Percentiles rank a stretch among this genome's conserved stretches.
Evolutionary conservation across 495 filamentous ascomycete genomes (phyloP).

Genomic region (Penicillium paradoxum): DNA sequence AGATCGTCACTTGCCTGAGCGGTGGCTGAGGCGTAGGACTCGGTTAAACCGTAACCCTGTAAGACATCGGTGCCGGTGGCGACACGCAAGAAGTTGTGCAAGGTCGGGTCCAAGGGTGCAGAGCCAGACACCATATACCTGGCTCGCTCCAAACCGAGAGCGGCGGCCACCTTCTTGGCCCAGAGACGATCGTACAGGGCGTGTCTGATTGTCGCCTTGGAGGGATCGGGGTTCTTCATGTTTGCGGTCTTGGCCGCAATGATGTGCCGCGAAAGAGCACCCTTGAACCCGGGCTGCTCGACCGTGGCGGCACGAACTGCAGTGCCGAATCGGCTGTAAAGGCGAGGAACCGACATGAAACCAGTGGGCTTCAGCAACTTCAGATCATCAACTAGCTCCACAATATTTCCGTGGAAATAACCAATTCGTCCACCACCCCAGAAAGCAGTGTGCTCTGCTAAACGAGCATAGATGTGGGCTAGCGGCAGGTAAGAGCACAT

Average conservation of each 20-base stretch:
- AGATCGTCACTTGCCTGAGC: conserved; percentile 67
- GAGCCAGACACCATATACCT: conserved; percentile 79
- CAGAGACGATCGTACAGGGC: conserved; percentile 87
- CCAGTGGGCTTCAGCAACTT: conserved; percentile 78
- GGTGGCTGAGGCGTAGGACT: conserved; percentile 78
- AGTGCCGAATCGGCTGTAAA: conserved; percentile 86
- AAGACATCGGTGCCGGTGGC: conserved; percentile 73
- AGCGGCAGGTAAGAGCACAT: conserved; percentile 85
- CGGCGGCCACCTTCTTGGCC: conserved; percentile 79
- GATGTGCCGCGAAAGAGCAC: conserved; percentile 72
- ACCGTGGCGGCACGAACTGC: conserved; percentile 74
- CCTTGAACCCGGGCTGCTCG: conserved; percentile 74
- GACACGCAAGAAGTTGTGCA: conserved; percentile 85
- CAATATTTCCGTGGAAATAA: conserved; percentile 91
- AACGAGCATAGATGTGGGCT: conserved; percentile 88
- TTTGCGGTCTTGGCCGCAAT: conserved; percentile 74
- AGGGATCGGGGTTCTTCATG: conserved; percentile 62
- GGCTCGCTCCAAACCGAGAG: conserved; percentile 71
- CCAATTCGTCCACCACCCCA: conserved; percentile 73
- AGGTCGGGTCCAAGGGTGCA: conserved; percentile 80
- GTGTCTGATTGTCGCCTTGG: conserved; percentile 74
- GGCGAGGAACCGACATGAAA: conserved; percentile 84
- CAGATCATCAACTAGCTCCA: conserved; percentile 83
- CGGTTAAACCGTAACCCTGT: conserved; percentile 93
- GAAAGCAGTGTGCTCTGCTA: conserved; percentile 71